Percentiles rank a stretch among this genome's conserved stretches.
phyloP scores from a whole-genome alignment of 208 protist species.

The Angomonas desouzai region DNA sequence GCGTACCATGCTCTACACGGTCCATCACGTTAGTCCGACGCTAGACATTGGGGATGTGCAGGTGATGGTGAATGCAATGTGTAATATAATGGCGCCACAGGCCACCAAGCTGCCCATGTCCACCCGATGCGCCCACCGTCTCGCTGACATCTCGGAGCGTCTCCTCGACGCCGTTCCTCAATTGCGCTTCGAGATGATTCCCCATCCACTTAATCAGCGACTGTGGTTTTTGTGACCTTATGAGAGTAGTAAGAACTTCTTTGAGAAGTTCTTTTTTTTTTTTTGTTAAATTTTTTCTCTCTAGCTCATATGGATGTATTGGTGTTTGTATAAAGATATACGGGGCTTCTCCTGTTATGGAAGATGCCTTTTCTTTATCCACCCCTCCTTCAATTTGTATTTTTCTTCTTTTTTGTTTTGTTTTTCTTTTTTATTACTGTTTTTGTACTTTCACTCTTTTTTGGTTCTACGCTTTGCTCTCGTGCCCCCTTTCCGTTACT shows the following conservation, averaged over 20 bases:
- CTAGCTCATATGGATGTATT: conserved; percentile 6
- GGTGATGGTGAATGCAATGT: conserved; percentile 69
- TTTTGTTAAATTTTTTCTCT: conserved; percentile 6
- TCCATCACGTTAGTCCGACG: conserved; percentile 66
- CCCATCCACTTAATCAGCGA: conserved; percentile 50
- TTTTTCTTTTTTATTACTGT: conserved; percentile 10
- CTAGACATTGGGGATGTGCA: conserved; percentile 75
- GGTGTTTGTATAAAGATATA: background rate
- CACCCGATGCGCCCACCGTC: conserved; percentile 77
- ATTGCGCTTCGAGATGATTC: conserved; percentile 69
- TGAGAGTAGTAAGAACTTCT: conserved; percentile 11
- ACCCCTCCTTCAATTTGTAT: background rate
- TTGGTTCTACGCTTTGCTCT: too few relatives aligned
- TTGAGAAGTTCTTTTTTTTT: conserved; percentile 15
- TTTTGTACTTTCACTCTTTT: conserved; percentile 10
- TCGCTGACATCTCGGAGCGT: conserved; percentile 69
- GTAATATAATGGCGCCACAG: conserved; percentile 58
- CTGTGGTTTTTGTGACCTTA: conserved; percentile 78
- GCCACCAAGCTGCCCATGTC: conserved; percentile 90
- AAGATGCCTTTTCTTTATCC: conserved; percentile 1
- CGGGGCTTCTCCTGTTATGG: background rate
- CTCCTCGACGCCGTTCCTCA: conserved; percentile 75
- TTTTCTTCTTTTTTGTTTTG: conserved; percentile 7
- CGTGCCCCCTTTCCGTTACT: too few relatives aligned
- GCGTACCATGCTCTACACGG: conserved; percentile 79